Conservation (phyloP, 2,329 filamentous ascomycete species). For the Lasiodiplodia gonubiensis region DNA sequence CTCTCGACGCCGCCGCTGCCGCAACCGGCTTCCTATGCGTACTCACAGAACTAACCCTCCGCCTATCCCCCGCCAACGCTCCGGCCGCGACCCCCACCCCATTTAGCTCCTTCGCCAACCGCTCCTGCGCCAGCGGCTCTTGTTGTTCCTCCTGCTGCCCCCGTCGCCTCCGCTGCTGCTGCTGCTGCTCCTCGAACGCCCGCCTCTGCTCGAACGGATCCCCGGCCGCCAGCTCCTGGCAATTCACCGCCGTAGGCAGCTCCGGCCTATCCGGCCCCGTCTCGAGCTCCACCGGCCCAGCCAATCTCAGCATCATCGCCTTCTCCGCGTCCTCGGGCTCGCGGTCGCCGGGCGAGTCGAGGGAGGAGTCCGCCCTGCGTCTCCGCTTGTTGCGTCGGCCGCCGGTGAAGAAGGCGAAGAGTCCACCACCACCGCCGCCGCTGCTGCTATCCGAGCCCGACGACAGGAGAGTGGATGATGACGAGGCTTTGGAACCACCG, state of each 20-base stretch:
- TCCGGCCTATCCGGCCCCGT: constrained; percentile 6
- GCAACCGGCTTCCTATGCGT: constrained; percentile 6
- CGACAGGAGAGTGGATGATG: no score
- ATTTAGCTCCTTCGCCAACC: constrained; percentile 2
- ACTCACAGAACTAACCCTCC: not conserved
- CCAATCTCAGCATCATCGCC: not conserved
- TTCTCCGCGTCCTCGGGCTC: not conserved
- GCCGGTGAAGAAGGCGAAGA: not conserved
- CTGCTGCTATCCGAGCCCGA: no score
- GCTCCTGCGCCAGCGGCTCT: not conserved
- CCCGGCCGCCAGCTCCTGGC: constrained; percentile 9
- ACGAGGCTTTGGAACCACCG: no score
- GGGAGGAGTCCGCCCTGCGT: not conserved
- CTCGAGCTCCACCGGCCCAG: not conserved
- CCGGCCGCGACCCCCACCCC: not conserved
- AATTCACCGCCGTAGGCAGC: constrained; percentile 12
- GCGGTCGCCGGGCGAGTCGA: not conserved
- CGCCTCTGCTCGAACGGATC: not conserved
- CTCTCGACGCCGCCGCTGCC: not conserved
- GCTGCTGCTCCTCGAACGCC: not conserved
- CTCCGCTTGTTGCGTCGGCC: no score
- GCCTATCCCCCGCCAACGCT: not conserved
- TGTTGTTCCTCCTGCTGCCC: not conserved
- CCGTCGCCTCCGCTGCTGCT: not conserved
- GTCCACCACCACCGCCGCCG: not conserved